Conservation (phyloP, 2,329 filamentous ascomycete genomes). For the Cryphonectria japonica region DNA sequence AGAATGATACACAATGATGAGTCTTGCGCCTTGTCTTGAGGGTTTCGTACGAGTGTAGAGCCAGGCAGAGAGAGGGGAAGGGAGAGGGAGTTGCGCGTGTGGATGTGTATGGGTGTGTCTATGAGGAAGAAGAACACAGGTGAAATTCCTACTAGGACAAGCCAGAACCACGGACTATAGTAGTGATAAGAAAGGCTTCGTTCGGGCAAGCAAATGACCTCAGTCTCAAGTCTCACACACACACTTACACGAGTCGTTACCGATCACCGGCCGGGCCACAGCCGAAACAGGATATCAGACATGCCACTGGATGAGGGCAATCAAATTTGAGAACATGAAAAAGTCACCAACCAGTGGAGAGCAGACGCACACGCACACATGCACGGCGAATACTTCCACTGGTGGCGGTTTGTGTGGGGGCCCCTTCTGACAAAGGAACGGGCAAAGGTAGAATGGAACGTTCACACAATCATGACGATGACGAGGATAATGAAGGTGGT, state of each 20-base stretch:
- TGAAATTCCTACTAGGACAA: background rate
- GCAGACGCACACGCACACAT: background rate
- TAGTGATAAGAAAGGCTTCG: slow-evolving; percentile 22
- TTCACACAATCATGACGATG: slow-evolving; percentile 12
- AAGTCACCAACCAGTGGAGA: slow-evolving; percentile 2
- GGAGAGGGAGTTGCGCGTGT: too few species aligned
- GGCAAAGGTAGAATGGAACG: slow-evolving; percentile 25
- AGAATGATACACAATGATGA: background rate
- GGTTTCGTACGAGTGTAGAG: background rate
- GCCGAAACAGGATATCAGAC: background rate
- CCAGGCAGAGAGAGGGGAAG: background rate
- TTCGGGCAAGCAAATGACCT: slow-evolving; percentile 25
- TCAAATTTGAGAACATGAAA: background rate
- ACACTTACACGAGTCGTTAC: slow-evolving; percentile 4
- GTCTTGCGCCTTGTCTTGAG: background rate
- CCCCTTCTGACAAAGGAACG: background rate
- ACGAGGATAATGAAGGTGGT: background rate
- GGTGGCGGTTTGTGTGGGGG: background rate
- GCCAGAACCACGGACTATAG: slow-evolving; percentile 1
- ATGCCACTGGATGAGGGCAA: background rate
- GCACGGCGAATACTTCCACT: background rate
- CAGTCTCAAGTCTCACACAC: slow-evolving; percentile 23
- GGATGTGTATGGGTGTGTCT: background rate
- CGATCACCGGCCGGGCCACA: slow-evolving; percentile 18
- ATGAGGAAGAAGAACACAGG: background rate